phyloP scores from a whole-genome alignment of 768 basidiomycete species.

The Termitomyces sp. region DNA sequence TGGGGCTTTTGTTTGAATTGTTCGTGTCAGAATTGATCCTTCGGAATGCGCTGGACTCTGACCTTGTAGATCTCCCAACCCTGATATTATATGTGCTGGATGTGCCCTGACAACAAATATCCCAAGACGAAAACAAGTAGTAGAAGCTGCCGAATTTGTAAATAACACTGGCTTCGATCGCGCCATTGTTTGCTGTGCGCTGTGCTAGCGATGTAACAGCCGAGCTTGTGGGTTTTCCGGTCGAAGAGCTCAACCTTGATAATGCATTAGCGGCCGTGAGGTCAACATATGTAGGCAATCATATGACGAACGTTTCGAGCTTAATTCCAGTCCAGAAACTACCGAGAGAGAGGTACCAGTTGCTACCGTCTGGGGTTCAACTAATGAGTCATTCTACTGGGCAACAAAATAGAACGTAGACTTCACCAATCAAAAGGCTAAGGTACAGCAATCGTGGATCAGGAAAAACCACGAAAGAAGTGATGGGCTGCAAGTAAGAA shows the following conservation, averaged over 20 bases:
- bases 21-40: not conserved
- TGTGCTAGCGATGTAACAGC: conserved; percentile 37
- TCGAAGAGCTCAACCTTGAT: conserved; percentile 29
- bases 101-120: conserved; percentile 43
- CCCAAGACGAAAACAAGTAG: conserved; percentile 55
- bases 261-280: not conserved
- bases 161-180: conserved; percentile 44
- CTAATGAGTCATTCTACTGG: not conserved
- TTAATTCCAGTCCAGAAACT: conserved; percentile 56
- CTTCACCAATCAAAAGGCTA: conserved; percentile 3
- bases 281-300: not conserved
- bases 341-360: conserved; percentile 46
- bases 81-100: conserved; percentile 56
- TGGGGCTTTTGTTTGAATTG: conserved; percentile 22
- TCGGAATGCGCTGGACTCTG: not conserved
- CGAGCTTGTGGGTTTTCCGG: conserved; percentile 32
- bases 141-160: conserved; percentile 39
- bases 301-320: conserved; percentile 9
- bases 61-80: conserved; percentile 44
- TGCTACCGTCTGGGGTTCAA: conserved; percentile 17
- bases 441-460: not conserved
- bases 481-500: not conserved
- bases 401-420: not conserved
- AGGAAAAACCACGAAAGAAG: not conserved
- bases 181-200: conserved; percentile 36